Conservation (phyloP, 176 grass and related monocot species). For the Secale cereale region DNA sequence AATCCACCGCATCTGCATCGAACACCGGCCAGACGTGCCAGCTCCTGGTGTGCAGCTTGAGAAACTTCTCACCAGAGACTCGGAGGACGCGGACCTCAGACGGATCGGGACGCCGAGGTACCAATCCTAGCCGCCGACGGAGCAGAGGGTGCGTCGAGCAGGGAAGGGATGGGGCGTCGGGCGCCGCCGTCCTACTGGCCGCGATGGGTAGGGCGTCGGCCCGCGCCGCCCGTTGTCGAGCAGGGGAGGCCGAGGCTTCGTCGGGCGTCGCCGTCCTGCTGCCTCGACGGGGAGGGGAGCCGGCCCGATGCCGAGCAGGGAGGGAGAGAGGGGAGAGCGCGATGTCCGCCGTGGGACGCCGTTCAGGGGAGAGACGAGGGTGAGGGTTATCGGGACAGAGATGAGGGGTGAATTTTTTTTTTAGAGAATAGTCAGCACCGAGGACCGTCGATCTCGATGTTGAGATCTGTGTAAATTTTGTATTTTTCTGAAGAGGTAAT, state of each 20-base stretch:
- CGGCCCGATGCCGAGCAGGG: background rate
- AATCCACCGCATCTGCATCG: slow-evolving; percentile 21
- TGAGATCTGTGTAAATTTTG: too few species aligned
- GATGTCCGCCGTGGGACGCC: background rate
- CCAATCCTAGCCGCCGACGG: slow-evolving; percentile 71
- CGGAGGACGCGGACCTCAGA: slow-evolving; percentile 64
- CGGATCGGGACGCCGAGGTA: slow-evolving; percentile 66
- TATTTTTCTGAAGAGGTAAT: too few species aligned
- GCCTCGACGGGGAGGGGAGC: too few species aligned
- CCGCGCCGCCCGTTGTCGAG: too few species aligned
- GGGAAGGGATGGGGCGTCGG: background rate
- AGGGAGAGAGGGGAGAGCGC: background rate
- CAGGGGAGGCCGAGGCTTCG: background rate
- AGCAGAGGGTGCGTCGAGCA: background rate
- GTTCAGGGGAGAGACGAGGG: background rate
- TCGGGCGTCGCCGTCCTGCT: background rate
- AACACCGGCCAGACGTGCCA: slow-evolving; percentile 70
- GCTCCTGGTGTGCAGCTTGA: slow-evolving; percentile 76
- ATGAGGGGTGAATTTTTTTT: too few species aligned
- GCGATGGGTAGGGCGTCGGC: background rate
- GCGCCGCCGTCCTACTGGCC: background rate
- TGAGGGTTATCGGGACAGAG: background rate
- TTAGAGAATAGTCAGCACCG: too few species aligned
- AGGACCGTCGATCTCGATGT: too few species aligned
- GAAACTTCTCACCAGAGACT: slow-evolving; percentile 72